Evolutionary conservation across 2,329 filamentous ascomycete genomes (phyloP), one percentile per base, ranked within the genome.

Genomic region (Aureobasidium sp.): DNA sequence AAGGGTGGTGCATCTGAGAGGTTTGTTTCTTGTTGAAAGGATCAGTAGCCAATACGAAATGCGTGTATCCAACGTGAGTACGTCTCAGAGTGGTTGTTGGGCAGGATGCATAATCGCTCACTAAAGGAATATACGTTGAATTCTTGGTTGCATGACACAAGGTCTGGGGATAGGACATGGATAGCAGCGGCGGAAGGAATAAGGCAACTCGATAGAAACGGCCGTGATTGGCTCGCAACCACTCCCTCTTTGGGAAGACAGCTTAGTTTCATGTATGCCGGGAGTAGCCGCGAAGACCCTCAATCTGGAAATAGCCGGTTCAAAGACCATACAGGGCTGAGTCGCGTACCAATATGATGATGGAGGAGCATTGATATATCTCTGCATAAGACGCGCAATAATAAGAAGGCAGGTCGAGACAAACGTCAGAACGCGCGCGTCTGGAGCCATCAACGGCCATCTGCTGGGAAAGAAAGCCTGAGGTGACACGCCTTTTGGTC

Each of bases 121-220:
- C 36, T 57, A n/a, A 16, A 34, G 13, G 16, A 10, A 45, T 45
- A 11, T 45, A n/a, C 51, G 53, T 57, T 57, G 53, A 57, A 30
- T 10, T 34, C 9, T 27, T 25, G 53, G 11, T 54, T 54, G 51
- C 51, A 54, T 54, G 53, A 45, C 53, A 57, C 41, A 45, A 57
- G 21, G 9, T 30, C 30, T 36, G 44, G 41, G 41, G 54, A 58
- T 30, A 21, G 54, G 42, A 41, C 54, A 39, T 48, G 54, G 41
- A 47, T 42, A 48, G 32, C 41, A 48, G 39, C 53, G 30, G 54
- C 21, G 39, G 54, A 45, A 25, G 34, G 32, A 39, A 42, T 36
- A 42, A 58, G 57, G 57, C 57, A 59, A 36, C 57, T 59, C 36
- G 45, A 59, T 42, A 59, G 13, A 21, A 59, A 49, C 57, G 57